Conservation (phyloP, 129 eudicot species). For the Gnaphalium uliginosum region DNA sequence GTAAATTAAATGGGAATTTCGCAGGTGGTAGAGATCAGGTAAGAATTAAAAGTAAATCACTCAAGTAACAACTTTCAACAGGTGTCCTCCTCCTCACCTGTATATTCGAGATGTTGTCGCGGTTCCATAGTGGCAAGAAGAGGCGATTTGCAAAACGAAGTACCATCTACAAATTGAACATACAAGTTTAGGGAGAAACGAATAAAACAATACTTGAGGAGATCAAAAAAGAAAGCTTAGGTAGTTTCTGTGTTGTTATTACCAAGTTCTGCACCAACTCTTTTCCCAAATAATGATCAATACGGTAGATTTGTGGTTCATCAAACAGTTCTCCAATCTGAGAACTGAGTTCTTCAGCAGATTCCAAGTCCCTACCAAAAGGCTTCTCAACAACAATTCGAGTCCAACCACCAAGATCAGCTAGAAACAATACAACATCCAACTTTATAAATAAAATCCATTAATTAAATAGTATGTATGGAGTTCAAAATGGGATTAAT, state of each 20-base stretch:
- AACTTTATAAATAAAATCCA: slow-evolving; percentile 20
- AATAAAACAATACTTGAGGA: not conserved
- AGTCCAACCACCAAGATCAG: slow-evolving; percentile 99
- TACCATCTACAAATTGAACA: slow-evolving; percentile 68
- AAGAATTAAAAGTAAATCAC: not conserved
- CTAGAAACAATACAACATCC: slow-evolving; percentile 36
- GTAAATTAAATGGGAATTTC: not conserved
- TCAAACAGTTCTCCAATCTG: slow-evolving; percentile 96
- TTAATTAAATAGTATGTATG: slow-evolving; percentile 9
- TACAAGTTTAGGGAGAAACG: not conserved
- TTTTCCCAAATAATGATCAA: slow-evolving; percentile 96
- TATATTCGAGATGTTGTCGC: slow-evolving; percentile 86
- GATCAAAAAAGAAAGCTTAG: not conserved
- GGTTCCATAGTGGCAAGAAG: slow-evolving; percentile 95
- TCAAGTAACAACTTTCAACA: not conserved
- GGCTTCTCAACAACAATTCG: slow-evolving; percentile 99
- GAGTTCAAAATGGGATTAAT: not conserved
- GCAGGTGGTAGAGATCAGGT: not conserved
- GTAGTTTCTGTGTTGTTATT: slow-evolving; percentile 12
- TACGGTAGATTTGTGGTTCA: slow-evolving; percentile 94
- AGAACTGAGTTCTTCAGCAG: slow-evolving; percentile 89
- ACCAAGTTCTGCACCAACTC: slow-evolving; percentile 99
- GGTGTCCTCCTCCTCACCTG: slow-evolving; percentile 54
- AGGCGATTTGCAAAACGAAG: slow-evolving; percentile 99
- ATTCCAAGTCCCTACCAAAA: slow-evolving; percentile 91